Base-by-base conservation (phyloP, 2,329 filamentous ascomycete genomes). In the Colletotrichum sp. region DNA sequence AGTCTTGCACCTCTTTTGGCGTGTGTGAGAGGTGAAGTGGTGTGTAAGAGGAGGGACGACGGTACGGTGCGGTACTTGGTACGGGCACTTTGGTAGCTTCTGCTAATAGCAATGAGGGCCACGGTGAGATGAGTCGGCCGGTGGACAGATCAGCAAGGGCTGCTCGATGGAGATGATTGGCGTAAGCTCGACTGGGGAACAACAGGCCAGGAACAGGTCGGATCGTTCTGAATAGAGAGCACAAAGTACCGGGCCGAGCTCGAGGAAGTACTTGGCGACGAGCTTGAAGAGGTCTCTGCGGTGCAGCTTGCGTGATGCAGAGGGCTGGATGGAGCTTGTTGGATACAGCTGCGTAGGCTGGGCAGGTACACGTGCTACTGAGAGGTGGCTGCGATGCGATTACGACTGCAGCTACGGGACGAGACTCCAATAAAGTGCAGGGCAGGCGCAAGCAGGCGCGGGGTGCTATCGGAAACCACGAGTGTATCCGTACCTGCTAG, bases 61-160 rank as follows among this genome's bases (percentile, higher is more conserved):
- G n/a, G 36, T 32, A 63, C 30, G 28, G n/a, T 21, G 60, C 30
- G n/a, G 44, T 52, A 52, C 44, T 52, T 52, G 44, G 44, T 52
- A 52, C 44, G 44, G n/a, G 44, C 44, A 52, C 44, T 52, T 21
- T 52, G 44, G 44, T 21, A 52, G 44, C 44, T 21, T 52, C 44
- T 52, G 44, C 44, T 52, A 52, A 8, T 52, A 52, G 44, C 44
- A 52, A 21, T 21, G 44, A 13, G 44, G 44, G 44, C 55, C 55
- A 30, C 24, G 26, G 24, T 30, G 62, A 57, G 44, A 55, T 65
- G 44, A 72, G 62, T 52, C 63, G 62, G 69, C 67, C 63, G 69
- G 73, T 67, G 32, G 69, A 57, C 55, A 67, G 70, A 76, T 65
- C 74, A 76, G 59, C 64, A 63, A 73, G 70, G 70, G 28, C 49